These are phyloP conservation scores for Phylloporus sp. DNA, from an alignment of 768 basidiomycete species.

Conservation along the genomic window DNA sequence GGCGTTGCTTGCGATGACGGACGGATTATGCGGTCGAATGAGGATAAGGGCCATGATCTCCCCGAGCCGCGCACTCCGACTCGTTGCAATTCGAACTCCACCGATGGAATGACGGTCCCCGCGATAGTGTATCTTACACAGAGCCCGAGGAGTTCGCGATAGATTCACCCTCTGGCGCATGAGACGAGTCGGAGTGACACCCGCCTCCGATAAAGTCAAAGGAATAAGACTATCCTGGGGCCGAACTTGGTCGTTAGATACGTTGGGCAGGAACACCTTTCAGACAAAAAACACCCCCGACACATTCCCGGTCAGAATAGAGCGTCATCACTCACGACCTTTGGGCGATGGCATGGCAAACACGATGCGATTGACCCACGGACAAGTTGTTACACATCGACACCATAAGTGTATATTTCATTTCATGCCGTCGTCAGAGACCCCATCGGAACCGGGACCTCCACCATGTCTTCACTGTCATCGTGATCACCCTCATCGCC, in stretches of 20 bases:
- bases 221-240: not conserved
- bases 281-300: too few species aligned
- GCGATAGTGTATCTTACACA: too few species aligned
- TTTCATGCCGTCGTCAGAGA: slow-evolving; percentile 14
- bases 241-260: not conserved
- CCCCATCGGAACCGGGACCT: slow-evolving; percentile 22
- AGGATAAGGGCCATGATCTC: too few species aligned
- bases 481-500: slow-evolving; percentile 14
- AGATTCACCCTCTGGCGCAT: not conserved
- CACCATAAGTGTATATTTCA: not conserved
- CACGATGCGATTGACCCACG: not conserved
- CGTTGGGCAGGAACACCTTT: not conserved
- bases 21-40: too few species aligned
- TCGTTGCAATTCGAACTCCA: not conserved
- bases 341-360: not conserved
- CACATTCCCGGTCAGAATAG: too few species aligned
- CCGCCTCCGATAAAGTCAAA: not conserved
- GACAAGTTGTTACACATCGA: not conserved
- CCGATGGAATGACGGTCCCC: not conserved
- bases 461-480: slow-evolving; percentile 26
- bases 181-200: not conserved
- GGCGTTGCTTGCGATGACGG: not conserved
- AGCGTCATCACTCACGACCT: not conserved
- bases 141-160: not conserved
- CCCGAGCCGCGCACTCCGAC: not conserved